Evolutionary conservation across 371 early-diverging fungal species (phyloP), one percentile per base, ranked within the genome.

Genomic region (Quaeritorhiza haematococci): DNA sequence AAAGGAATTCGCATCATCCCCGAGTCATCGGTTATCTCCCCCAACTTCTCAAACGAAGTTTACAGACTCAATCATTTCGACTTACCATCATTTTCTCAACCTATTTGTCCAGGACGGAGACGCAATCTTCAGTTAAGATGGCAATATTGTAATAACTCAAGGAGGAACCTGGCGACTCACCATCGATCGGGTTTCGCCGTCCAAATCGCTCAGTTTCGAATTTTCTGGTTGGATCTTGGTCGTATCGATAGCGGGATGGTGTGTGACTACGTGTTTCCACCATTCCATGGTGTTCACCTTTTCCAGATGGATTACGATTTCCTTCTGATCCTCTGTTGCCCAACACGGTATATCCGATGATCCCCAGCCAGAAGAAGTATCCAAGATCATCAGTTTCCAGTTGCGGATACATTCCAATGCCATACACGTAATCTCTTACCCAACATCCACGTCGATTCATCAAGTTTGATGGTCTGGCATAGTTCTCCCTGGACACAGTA

Each of bases 201-300:
- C 93, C 62, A 94, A 65, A 60, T 94, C 95, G 32, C 76, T 69
- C 61, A 94, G 69, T 58, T 89, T 88, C 0, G 91, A 90, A 71
- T 93, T 94, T 62, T 93, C 93, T 4, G 95, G 95, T 56, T 85
- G 80, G 55, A 93, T 89, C 66, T 87, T 89, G 56, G 88, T 82
- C n/a, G 91, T 91, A 57, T 94, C 90, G 53, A 94, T 88, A 30
- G 81, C 82, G 38, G 92, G 89, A 58, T 90, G 88, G 28, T 82
- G 81, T 17, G 82, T 79, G 3, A 92, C 80, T 23, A 93, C 92
- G 68, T 86, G 80, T 64, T 88, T 84, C 95, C 95, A 94, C 95
- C 95, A 94, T 60, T 91, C 86, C 75, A 80, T 79, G 33, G 80
- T 69, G 63, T 91, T 91, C 29, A 75, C 60, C 68, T 94, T 94